Conservation (phyloP, 768 basidiomycete species). For the Termitomyces sp. region DNA sequence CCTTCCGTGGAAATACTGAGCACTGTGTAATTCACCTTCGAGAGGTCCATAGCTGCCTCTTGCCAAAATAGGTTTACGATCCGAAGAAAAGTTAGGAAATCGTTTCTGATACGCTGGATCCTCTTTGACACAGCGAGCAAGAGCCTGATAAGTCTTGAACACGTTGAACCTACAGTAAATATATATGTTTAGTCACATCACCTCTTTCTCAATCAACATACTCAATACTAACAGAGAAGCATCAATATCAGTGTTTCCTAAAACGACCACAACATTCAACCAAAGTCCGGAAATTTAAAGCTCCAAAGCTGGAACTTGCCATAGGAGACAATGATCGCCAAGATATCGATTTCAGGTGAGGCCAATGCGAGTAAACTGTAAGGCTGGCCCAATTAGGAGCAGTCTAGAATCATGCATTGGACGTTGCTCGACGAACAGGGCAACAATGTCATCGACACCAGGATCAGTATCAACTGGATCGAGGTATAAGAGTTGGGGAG, state of each 20-base stretch:
- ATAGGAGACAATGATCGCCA: constrained; percentile 71
- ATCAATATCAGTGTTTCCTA: constrained; percentile 69
- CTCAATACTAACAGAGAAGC: constrained; percentile 56
- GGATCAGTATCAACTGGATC: constrained; percentile 76
- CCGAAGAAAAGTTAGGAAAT: constrained; percentile 57
- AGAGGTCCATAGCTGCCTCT: constrained; percentile 63
- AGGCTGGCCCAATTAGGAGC: background rate
- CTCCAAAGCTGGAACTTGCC: constrained; percentile 35
- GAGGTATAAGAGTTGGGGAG: background rate
- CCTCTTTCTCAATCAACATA: constrained; percentile 6
- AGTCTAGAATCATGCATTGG: background rate
- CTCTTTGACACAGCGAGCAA: constrained; percentile 51
- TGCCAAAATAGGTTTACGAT: constrained; percentile 54
- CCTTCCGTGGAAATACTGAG: constrained; percentile 85
- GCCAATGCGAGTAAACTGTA: constrained; percentile 68
- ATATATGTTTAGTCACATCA: background rate
- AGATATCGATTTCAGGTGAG: constrained; percentile 77
- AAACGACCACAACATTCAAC: background rate
- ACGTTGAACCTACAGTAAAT: constrained; percentile 52
- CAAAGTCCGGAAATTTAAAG: background rate
- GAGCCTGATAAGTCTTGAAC: constrained; percentile 65
- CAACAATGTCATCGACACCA: constrained; percentile 77
- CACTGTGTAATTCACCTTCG: constrained; percentile 64
- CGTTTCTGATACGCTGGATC: constrained; percentile 46
- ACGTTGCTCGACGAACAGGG: constrained; percentile 46